Evolutionary conservation across 2,329 filamentous ascomycete genomes (phyloP), one percentile per base, ranked within the genome.

Genomic region (Elsinoe batatas): DNA sequence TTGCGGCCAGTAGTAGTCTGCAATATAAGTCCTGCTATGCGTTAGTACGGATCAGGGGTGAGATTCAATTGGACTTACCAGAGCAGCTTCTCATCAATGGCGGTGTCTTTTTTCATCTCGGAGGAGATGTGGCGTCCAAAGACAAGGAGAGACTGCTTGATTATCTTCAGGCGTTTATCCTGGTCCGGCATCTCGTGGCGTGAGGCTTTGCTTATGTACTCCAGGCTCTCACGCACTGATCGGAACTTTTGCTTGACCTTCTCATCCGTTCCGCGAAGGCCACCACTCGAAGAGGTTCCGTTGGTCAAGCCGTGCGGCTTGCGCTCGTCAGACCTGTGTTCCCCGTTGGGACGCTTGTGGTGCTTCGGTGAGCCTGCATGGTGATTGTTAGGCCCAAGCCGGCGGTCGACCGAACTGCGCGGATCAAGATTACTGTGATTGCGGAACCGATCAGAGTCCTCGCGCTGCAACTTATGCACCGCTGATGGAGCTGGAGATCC

Each of bases 401-500:
- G 68, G 64, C 47, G 61, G 56, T 49, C 71, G 58, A 62, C 53
- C 58, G 64, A 58, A 64, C 60, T 47, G 58, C 67, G 66, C 37
- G 61, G 67, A 49, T 71, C 68, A 57, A 65, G 66, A 36, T 69
- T 66, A 61, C 68, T 70, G 33, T 68, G 65, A 4, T 65, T 58
- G 30, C 71, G 71, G 56, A 70, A 65, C 11, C 64, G 57, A 51
- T 69, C 63, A 43, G 67, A 66, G 33, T 71, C 69, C 3, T 69
- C 66, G 13, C 73, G 69, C 36, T 57, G 68, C 43, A 64, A 62
- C 57, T 70, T 69, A 47, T 67, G 67, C 51, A 63, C 58, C 44
- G 65, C 66, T 33, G 66, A 61, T 2, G 86, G 84, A 18, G 78
- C 84, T 6, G 87, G 87, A 15, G 87, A 90, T 54, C 84, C 83